phyloP scores from a whole-genome alignment of 768 basidiomycete species.

The Agaricus bisporus region DNA sequence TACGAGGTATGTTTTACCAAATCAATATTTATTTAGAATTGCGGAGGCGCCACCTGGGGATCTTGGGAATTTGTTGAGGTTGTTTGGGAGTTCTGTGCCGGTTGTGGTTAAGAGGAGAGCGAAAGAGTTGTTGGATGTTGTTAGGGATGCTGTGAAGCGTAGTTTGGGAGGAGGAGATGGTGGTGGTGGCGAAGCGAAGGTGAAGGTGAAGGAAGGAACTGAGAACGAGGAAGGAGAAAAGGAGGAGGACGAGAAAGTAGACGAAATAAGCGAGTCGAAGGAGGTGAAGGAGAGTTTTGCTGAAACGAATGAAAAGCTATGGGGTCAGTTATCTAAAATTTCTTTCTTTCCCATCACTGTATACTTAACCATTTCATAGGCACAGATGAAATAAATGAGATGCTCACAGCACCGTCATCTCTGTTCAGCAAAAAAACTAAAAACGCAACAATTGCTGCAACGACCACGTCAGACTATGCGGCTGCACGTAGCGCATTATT shows the following conservation, averaged over 20 bases:
- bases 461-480: conserved; percentile 19
- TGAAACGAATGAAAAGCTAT: conserved; percentile 23
- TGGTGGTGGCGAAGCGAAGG: conserved; percentile 8
- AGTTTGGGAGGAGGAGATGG: conserved; percentile 16
- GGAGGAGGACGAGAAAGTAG: conserved; percentile 10
- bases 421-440: conserved; percentile 22
- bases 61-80: conserved; percentile 52
- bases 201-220: conserved; percentile 14
- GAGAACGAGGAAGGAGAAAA: conserved; percentile 10
- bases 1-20: conserved; percentile 67
- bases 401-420: conserved; percentile 18
- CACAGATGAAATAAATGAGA: conserved; percentile 7
- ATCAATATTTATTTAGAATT: conserved; percentile 67
- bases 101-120: conserved; percentile 56
- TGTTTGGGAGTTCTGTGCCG: conserved; percentile 50
- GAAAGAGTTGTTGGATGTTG: conserved; percentile 59
- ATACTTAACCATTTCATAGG: neutral
- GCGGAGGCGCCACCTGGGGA: conserved; percentile 69
- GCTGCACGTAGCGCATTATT: conserved; percentile 39
- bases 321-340: conserved; percentile 16
- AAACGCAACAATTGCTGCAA: conserved; percentile 10
- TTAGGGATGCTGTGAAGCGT: conserved; percentile 42
- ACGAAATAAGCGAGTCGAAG: conserved; percentile 1
- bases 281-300: neutral
- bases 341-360: neutral